These are phyloP conservation scores for Rutidosis leptorrhynchoides DNA, from an alignment of 129 eudicot genomes.

Conservation along the genomic window DNA sequence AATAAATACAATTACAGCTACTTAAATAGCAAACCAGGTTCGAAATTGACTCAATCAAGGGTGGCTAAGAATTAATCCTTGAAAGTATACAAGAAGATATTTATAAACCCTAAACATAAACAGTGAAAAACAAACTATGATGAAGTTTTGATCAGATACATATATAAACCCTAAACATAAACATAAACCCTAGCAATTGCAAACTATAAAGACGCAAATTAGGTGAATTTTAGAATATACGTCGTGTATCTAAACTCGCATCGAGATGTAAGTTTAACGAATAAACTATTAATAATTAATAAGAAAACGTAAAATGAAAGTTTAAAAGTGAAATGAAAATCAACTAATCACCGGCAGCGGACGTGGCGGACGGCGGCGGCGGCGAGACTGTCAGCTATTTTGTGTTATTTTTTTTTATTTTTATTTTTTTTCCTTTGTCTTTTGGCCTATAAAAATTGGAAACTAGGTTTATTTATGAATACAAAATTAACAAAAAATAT, in stretches of 20 bases:
- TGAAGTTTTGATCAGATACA: no score
- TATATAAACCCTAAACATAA: conserved; percentile 10
- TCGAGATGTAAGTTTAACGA: neutral
- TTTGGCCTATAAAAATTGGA: no score
- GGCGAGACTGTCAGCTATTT: neutral
- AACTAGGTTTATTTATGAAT: no score
- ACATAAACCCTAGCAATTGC: conserved; percentile 31
- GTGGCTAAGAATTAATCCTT: no score
- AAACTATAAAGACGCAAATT: neutral
- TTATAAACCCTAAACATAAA: no score
- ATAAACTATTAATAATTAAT: neutral
- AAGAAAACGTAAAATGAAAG: neutral
- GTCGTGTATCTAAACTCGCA: neutral
- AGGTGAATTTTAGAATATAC: neutral
- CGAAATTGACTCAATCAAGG: no score
- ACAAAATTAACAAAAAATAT: no score
- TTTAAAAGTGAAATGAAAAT: neutral
- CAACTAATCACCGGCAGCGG: neutral
- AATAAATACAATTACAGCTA: neutral
- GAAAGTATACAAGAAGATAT: no score
- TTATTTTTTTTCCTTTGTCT: neutral
- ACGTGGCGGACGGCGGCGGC: neutral
- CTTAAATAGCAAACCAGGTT: no score
- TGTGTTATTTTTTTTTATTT: neutral
- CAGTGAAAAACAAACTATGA: no score